These are phyloP conservation scores for Lipomyces orientalis DNA, from an alignment of 805 yeast genomes.

Conservation along the genomic window DNA sequence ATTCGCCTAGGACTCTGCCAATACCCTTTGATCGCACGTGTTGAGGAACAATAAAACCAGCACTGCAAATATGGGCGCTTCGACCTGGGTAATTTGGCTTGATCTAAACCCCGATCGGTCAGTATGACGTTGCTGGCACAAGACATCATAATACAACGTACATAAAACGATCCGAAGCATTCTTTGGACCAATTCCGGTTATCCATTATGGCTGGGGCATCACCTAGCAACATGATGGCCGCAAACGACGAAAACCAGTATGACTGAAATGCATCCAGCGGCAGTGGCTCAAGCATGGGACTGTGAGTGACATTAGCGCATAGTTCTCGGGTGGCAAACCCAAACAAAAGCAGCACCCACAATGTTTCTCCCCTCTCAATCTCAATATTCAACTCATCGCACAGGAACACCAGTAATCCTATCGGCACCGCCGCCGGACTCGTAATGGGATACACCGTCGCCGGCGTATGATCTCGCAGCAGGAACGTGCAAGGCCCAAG, in stretches of 20 bases:
- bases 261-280: conserved; percentile 74
- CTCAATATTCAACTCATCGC: conserved; percentile 94
- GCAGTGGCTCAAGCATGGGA: conserved; percentile 82
- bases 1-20: conserved; percentile 82
- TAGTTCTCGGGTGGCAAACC: not conserved
- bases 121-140: not conserved
- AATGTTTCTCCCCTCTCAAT: conserved; percentile 85
- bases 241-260: conserved; percentile 90
- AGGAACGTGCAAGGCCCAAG: conserved; percentile 75
- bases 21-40: conserved; percentile 92
- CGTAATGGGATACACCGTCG: conserved; percentile 87
- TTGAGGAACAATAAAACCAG: conserved; percentile 85
- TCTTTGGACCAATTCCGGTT: conserved; percentile 86
- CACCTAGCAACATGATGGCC: conserved; percentile 81
- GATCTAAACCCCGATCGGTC: conserved; percentile 45
- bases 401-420: conserved; percentile 75
- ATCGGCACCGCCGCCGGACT: conserved; percentile 72
- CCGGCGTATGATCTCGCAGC: conserved; percentile 86
- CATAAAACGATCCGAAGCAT: conserved; percentile 83
- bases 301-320: conserved; percentile 9
- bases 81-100: conserved; percentile 93
- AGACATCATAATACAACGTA: not conserved
- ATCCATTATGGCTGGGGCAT: conserved; percentile 56
- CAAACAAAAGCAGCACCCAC: conserved; percentile 16
- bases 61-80: conserved; percentile 90